phyloP scores from a whole-genome alignment of 2,329 filamentous ascomycete species.

The Colletotrichum tofieldiae region DNA sequence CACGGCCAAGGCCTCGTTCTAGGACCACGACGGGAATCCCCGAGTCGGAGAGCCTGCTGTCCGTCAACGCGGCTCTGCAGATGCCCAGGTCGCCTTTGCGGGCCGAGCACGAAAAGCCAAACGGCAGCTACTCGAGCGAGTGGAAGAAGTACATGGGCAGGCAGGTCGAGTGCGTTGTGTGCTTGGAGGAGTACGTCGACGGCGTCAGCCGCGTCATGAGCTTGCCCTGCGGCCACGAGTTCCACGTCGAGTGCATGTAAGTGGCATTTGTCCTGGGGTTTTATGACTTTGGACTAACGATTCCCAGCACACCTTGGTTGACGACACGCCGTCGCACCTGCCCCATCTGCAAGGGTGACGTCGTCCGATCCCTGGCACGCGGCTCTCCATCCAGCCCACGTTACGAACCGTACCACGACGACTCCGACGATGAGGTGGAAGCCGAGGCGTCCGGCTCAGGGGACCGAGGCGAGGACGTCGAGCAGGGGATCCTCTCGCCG shows the following conservation, averaged over 20 bases:
- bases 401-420: slow-evolving; percentile 71
- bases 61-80: slow-evolving; percentile 60
- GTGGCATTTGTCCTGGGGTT: slow-evolving; percentile 57
- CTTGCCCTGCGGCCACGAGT: slow-evolving; percentile 96
- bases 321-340: slow-evolving; percentile 97
- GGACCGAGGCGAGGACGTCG: slow-evolving; percentile 57
- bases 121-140: slow-evolving; percentile 62
- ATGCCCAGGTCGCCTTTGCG: slow-evolving; percentile 54
- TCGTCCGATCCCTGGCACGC: slow-evolving; percentile 79
- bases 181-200: slow-evolving; percentile 95
- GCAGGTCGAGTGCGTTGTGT: slow-evolving; percentile 93
- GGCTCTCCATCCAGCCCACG: slow-evolving; percentile 66
- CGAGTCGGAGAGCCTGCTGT: slow-evolving; percentile 63
- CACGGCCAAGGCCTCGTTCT: slow-evolving; percentile 73
- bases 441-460: slow-evolving; percentile 50
- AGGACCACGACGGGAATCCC: slow-evolving; percentile 75
- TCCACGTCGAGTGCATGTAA: slow-evolving; percentile 98
- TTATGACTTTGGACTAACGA: slow-evolving; percentile 45
- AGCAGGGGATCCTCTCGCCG: slow-evolving; percentile 57
- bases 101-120: slow-evolving; percentile 65
- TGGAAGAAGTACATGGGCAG: slow-evolving; percentile 79
- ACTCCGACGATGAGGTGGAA: slow-evolving; percentile 64
- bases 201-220: slow-evolving; percentile 97
- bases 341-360: slow-evolving; percentile 98
- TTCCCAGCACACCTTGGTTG: slow-evolving; percentile 89